Conservation (phyloP, 441 rosid genomes). For the Erodium texanum region DNA sequence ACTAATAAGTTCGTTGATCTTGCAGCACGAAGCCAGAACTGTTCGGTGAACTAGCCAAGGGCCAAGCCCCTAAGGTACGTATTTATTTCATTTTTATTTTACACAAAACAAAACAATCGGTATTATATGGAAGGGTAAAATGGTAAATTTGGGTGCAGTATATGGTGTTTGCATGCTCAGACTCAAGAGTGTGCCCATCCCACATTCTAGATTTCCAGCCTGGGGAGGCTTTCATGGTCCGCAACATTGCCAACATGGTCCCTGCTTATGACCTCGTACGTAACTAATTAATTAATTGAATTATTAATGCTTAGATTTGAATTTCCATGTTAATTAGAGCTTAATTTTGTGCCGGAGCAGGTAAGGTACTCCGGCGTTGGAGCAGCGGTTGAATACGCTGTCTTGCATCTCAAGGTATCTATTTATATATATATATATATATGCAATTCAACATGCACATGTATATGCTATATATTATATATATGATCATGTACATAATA, state of each 20-base stretch:
- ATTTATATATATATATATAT: too few relatives aligned
- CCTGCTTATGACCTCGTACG: constrained; percentile 74
- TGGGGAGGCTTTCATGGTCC: constrained; percentile 92
- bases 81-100: background rate
- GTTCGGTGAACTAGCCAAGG: constrained; percentile 68
- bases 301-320: background rate
- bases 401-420: constrained; percentile 85
- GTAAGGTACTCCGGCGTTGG: constrained; percentile 60
- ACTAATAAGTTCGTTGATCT: background rate
- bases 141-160: constrained; percentile 36
- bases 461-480: too few relatives aligned
- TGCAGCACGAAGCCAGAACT: constrained; percentile 64
- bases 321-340: too few relatives aligned
- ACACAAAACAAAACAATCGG: too few relatives aligned
- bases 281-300: background rate
- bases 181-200: constrained; percentile 93
- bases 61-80: constrained; percentile 84
- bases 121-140: background rate
- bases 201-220: constrained; percentile 83
- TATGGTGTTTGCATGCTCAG: constrained; percentile 97
- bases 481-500: too few relatives aligned
- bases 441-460: too few relatives aligned
- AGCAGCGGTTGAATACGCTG: constrained; percentile 87
- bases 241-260: constrained; percentile 89
- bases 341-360: constrained; percentile 23